phyloP scores from a whole-genome alignment of 169 alveolate genomes.

The Plasmodium berghei region DNA sequence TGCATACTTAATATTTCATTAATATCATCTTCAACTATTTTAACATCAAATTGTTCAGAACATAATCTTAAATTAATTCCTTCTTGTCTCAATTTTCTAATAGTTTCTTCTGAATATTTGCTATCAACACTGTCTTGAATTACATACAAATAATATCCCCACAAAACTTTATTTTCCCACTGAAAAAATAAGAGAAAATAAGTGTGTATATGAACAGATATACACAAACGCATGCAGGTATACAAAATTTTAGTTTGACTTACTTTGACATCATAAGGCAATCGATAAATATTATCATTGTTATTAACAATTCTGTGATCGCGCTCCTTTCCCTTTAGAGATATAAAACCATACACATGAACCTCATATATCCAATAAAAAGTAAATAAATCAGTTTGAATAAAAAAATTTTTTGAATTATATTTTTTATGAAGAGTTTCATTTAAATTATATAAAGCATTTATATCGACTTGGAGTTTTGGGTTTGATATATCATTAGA shows the following conservation, averaged over 20 bases:
- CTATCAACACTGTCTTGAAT: slow-evolving; percentile 63
- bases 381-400: slow-evolving; percentile 37
- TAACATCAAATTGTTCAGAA: slow-evolving; percentile 43
- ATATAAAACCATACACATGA: slow-evolving; percentile 59
- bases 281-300: neutral
- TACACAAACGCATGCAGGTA: neutral
- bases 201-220: neutral
- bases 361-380: slow-evolving; percentile 71
- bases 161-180: slow-evolving; percentile 39
- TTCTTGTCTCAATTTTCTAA: slow-evolving; percentile 20
- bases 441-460: slow-evolving; percentile 27
- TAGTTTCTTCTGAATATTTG: slow-evolving; percentile 39
- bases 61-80: slow-evolving; percentile 42
- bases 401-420: slow-evolving; percentile 7
- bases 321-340: slow-evolving; percentile 18
- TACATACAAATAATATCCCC: slow-evolving; percentile 71
- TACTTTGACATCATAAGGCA: slow-evolving; percentile 45
- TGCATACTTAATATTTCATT: slow-evolving; percentile 39
- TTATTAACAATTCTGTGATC: neutral
- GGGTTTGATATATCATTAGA: slow-evolving; percentile 39
- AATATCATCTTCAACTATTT: slow-evolving; percentile 34
- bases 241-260: neutral
- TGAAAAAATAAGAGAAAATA: neutral
- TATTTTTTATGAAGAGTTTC: slow-evolving; percentile 31
- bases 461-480: slow-evolving; percentile 29